Evolutionary conservation across 75 land plant genomes (phyloP).

Genomic region (Pinus tabuliformis): DNA sequence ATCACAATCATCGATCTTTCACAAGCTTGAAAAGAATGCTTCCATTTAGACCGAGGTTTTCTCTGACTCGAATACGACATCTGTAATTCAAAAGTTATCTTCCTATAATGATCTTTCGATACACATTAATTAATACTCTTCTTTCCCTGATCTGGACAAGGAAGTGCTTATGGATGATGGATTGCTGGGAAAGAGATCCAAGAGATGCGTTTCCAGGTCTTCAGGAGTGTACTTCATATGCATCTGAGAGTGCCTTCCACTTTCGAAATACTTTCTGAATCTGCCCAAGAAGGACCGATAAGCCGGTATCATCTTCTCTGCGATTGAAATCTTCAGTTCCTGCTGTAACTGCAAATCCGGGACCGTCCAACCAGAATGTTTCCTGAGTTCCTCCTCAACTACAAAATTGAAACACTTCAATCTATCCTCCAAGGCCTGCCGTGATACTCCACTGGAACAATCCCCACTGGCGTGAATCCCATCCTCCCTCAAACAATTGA

Average conservation of each 20-base stretch:
- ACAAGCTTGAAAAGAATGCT: no score
- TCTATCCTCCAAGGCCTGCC: constrained; percentile 70
- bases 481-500: no score
- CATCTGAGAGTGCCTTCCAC: constrained; percentile 53
- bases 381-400: constrained; percentile 68
- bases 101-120: no score
- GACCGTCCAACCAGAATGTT: constrained; percentile 61
- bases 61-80: no score
- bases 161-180: constrained; percentile 12
- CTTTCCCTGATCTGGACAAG: no score
- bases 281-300: constrained; percentile 70
- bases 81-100: background rate
- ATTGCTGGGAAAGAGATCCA: constrained; percentile 60
- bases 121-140: no score
- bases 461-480: no score
- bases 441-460: no score
- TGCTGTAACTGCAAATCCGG: constrained; percentile 70
- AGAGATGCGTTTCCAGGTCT: constrained; percentile 55
- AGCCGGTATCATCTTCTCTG: constrained; percentile 67
- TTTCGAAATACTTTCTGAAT: constrained; percentile 48
- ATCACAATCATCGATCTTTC: no score
- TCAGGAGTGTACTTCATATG: constrained; percentile 74
- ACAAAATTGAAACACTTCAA: constrained; percentile 63
- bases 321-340: constrained; percentile 63
- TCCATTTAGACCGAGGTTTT: no score